Evolutionary conservation across 495 filamentous ascomycete genomes (phyloP).

Genomic region (Aspergillus cristatus): DNA sequence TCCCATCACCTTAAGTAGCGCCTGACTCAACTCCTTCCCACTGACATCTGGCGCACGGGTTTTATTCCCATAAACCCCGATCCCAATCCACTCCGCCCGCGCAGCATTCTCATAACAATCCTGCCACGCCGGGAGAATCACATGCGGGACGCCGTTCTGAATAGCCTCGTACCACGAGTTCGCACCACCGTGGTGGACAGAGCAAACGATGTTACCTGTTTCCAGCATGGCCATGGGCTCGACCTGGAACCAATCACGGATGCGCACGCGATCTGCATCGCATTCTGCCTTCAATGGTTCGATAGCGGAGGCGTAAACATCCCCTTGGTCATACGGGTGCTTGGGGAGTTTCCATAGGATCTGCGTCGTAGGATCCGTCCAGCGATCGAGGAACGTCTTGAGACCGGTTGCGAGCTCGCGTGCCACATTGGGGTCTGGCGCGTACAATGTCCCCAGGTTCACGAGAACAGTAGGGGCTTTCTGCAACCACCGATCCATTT

Average conservation of each 20-base stretch:
- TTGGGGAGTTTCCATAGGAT: conserved; percentile 42
- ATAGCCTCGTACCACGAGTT: conserved; percentile 47
- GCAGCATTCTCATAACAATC: conserved; percentile 43
- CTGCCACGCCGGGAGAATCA: conserved; percentile 42
- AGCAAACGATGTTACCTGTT: conserved; percentile 35
- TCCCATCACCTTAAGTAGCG: conserved; percentile 19
- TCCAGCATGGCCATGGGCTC: conserved; percentile 39
- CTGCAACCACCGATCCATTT: conserved; percentile 36
- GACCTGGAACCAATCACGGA: conserved; percentile 36
- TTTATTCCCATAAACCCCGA: conserved; percentile 40
- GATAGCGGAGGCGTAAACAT: conserved; percentile 16
- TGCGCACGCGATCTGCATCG: conserved; percentile 20
- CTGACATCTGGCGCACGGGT: conserved; percentile 21
- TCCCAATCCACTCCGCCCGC: conserved; percentile 37
- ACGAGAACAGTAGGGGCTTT: conserved; percentile 38
- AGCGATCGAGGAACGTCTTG: conserved; percentile 14
- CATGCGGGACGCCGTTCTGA: conserved; percentile 40
- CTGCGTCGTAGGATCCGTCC: conserved; percentile 22
- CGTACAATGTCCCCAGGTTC: conserved; percentile 39
- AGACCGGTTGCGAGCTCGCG: conserved; percentile 28
- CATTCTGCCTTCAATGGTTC: conserved; percentile 18
- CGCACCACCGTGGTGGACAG: conserved; percentile 44
- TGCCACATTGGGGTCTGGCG: conserved; percentile 23
- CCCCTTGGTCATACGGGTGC: conserved; percentile 12
- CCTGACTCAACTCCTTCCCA: conserved; percentile 20